Base-by-base conservation (phyloP, 257 asterid species). In the Haberlea rhodopensis region DNA sequence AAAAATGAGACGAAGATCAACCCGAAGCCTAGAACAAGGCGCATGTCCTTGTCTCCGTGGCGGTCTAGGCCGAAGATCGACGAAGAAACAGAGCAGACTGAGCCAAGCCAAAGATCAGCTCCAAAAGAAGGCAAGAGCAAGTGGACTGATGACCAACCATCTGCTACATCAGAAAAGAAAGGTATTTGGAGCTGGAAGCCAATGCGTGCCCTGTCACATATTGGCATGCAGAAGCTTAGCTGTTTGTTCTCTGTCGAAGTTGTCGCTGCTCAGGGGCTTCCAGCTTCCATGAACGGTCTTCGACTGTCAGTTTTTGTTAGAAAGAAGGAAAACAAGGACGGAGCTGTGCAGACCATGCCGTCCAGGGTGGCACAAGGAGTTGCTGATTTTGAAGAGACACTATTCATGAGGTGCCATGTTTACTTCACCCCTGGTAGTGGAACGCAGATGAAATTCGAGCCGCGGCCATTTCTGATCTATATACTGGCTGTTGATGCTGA, bases 131-230 rank as follows among this genome's bases (percentile, higher is more conserved):
- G 46, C 55, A 78, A 66, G 28, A 76, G 26, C 5, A 79, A 71
- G 71, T 73, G 73, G 60, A 60, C 58, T 24, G 90, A 78, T 22
- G 85, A 76, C 0, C 19, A 51, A 53, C 46, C 54, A 28, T 18
- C 70, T 0, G 55, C 65, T 1, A 16, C 70, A 0, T 19, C 85
- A 0, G 89, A 82, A 31, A 85, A 84, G 77, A 87, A 84, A 53
- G 88, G 97, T 20, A 74, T 91, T 3, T 89, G 95, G 97, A 83
- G 71, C 10, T 92, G 99, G 99, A 92, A 92, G 76, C 99, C 97
- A 0, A 78, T 89, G 21, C 81, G 96, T 8, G 97, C 91, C 0
- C 79, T 92, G 0, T 51, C 87, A 21, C 99, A 85, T 57, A 84
- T 92, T 24, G 77, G 80, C 31, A 89, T 76, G 99, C 97, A 89